Base-by-base conservation (phyloP, 192 early-diverging fungal genomes). In the Podila epicladia region DNA sequence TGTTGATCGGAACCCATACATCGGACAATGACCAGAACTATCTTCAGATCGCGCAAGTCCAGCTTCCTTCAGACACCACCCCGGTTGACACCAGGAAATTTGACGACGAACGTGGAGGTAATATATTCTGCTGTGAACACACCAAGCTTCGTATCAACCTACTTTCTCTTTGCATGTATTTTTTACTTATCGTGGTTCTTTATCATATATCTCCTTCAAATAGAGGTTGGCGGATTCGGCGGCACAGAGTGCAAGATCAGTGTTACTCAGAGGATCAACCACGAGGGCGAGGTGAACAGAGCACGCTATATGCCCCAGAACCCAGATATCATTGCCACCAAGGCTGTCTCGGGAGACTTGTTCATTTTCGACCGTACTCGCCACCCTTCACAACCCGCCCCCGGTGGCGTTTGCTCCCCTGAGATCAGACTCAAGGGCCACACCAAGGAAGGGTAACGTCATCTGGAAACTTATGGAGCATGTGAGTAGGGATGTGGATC, bases 241-340 rank as follows among this genome's bases (percentile, higher is more conserved):
- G 92, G 91, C 29, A 88, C 92, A 12, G 93, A 95, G 75, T 93
- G 90, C 86, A 93, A 94, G 75, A 95, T 85, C 64, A 82, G 75
- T 33, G 82, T 98, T 66, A 94, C 91, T 53, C 98, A 99, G 86
- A 92, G 92, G 35, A 99, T 99, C 83, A 92, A 93, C 70, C 98
- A 99, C 69, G 96, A 98, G 49, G 96, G 96, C 64, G 98, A 99
- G 85, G 95, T 98, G 62, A 99, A 99, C 86, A 83, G 97, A 65
- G 97, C 96, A n/a, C 90, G 98, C 53, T 99, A 99, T 82, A 97
- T 98, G 94, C 95, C 95, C 50, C 90, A 93, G 75, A 96, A 99
- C 73, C 94, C 95, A 11, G 92, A 98, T 75, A 93, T 99, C 55
- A 97, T 99, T 74, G 98, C 97, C 13, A 97, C 97, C 9, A 96